phyloP scores from a whole-genome alignment of 148 eudicot genomes.

The Rhododendron mucronatum region DNA sequence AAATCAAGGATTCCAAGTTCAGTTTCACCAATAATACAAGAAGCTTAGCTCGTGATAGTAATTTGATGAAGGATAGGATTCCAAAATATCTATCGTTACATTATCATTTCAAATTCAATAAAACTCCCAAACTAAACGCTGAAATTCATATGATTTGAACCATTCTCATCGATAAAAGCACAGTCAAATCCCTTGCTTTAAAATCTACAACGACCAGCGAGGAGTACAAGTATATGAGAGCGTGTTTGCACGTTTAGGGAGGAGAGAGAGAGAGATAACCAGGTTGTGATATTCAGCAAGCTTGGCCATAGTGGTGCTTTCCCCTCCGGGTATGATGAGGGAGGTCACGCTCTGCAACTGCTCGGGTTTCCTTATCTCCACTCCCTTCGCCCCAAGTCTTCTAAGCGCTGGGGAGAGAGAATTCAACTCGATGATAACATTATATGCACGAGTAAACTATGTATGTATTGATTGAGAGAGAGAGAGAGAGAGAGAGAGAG shows the following conservation, averaged over 20 bases:
- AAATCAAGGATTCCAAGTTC: neutral
- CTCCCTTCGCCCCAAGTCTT: constrained; percentile 78
- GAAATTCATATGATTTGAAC: neutral
- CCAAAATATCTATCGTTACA: neutral
- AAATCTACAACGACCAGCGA: neutral
- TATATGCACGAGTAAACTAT: neutral
- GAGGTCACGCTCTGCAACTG: constrained; percentile 63
- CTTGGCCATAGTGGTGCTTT: constrained; percentile 98
- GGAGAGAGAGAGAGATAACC: constrained; percentile 24
- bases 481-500: neutral
- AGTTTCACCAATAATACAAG: neutral
- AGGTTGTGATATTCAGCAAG: constrained; percentile 81
- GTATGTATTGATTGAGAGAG: too few relatives aligned
- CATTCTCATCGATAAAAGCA: neutral
- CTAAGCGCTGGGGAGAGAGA: constrained; percentile 45
- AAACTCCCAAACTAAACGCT: neutral
- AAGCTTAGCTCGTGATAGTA: neutral
- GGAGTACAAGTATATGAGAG: neutral
- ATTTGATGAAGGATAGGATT: neutral
- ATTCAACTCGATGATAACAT: neutral
- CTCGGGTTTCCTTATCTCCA: constrained; percentile 75
- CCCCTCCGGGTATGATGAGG: constrained; percentile 95
- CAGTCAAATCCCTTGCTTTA: neutral
- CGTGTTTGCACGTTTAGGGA: neutral
- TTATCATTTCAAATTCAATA: neutral